phyloP scores from a whole-genome alignment of 139 green algal species.

The Pleodorina starrii region DNA sequence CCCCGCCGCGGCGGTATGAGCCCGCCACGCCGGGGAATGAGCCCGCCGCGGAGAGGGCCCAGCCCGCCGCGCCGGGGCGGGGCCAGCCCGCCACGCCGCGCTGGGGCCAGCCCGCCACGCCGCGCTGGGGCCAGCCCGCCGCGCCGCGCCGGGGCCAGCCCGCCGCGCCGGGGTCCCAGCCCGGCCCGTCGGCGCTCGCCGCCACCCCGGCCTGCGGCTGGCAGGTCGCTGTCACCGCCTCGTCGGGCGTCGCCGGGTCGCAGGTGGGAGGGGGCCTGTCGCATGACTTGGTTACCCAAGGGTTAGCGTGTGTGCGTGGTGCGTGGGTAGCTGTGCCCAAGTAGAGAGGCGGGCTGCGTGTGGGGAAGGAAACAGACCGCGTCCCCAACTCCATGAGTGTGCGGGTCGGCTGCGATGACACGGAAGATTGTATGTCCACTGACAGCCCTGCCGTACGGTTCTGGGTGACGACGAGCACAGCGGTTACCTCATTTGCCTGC shows the following conservation, averaged over 20 bases:
- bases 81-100: not conserved
- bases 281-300: too few species aligned
- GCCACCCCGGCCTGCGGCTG: not conserved
- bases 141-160: not conserved
- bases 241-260: conserved; percentile 24
- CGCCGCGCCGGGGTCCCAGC: conserved; percentile 14
- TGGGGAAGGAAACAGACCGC: too few species aligned
- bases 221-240: conserved; percentile 13
- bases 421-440: too few species aligned
- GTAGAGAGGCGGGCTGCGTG: too few species aligned
- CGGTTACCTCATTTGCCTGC: too few species aligned
- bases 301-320: too few species aligned
- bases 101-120: not conserved
- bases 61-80: not conserved
- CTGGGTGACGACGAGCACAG: too few species aligned
- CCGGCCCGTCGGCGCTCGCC: conserved; percentile 25
- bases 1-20: conserved; percentile 7
- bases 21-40: conserved; percentile 18
- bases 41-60: not conserved
- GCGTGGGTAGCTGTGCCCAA: too few species aligned
- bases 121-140: not conserved
- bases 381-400: too few species aligned
- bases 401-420: too few species aligned
- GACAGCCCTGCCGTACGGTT: too few species aligned
- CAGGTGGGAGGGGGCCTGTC: too few species aligned